Base-by-base conservation (phyloP, 1,284 basidiomycete genomes). In the Heterobasidion parviporum region DNA sequence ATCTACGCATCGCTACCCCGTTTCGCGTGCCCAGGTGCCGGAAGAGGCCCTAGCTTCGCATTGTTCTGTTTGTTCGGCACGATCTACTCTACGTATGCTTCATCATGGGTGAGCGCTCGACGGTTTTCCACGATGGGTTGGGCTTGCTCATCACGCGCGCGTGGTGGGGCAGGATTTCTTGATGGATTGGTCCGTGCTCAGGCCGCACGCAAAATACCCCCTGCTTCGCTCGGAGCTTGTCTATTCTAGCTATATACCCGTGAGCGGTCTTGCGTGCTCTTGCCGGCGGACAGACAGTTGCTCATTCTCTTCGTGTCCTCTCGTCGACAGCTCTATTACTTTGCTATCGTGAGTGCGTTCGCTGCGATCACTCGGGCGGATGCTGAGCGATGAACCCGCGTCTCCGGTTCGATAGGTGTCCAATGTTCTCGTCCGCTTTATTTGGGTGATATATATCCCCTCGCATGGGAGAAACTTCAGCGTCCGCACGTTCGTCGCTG, bases 131-230 rank as follows among this genome's bases (percentile, higher is more conserved):
- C n/a, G n/a, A n/a, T n/a, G n/a, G n/a, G n/a, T n/a, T 26, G 35
- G 32, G 35, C 41, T 55, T 20, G 43, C 10, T n/a, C 4, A 43
- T 36, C 38, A 38, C 41, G 26, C 41, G 20, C 8, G 49, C 12
- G 47, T 8, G 12, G 6, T 38, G 14, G 14, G n/a, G 44, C 62
- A 92, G 89, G 89, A 92, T 62, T 67, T 87, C 34, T 63, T 80
- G n/a, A 85, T 89, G 81, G 92, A 94, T 67, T 92, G 89, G 89
- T 87, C 88, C 3, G 64, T 97, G 53, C 74, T 94, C 43, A 76
- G 81, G 54, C 77, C 79, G 0, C 78, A 79, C 55, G 74, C 79
- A 2, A 72, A 67, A 49, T 77, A 85, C 62, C 81, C 75, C n/a
- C 72, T 93, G 51, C 77, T 98, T 3, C 81, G 95, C 26, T 70